Conservation (phyloP, 192 early-diverging fungal genomes). For the Mortierella antarctica region DNA sequence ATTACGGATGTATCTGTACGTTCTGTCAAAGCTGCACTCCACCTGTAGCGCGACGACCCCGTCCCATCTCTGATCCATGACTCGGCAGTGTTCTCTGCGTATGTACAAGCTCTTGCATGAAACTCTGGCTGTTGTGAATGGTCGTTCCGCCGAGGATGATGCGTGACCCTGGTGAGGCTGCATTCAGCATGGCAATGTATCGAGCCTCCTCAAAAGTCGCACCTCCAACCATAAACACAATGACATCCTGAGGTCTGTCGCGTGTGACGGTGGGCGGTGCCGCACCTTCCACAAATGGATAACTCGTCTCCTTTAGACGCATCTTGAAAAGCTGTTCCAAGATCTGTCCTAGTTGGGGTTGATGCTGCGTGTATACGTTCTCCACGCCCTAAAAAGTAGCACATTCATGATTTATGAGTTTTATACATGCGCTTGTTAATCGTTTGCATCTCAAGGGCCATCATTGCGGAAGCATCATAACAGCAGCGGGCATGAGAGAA, state of each 20-base stretch:
- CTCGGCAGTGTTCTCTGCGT: conserved; percentile 20
- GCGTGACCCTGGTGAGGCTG: conserved; percentile 76
- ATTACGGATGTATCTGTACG: too few species aligned
- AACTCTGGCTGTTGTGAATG: conserved; percentile 80
- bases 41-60: too few species aligned
- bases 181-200: conserved; percentile 88
- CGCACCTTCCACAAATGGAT: conserved; percentile 83
- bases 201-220: conserved; percentile 92
- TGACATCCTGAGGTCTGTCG: conserved; percentile 89
- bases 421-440: neutral
- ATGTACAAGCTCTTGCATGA: conserved; percentile 21
- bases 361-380: conserved; percentile 98
- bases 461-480: neutral
- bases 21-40: too few species aligned
- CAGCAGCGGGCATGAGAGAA: neutral
- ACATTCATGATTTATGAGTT: neutral
- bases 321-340: conserved; percentile 86
- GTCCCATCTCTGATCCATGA: conserved; percentile 3
- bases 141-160: conserved; percentile 93
- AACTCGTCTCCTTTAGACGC: conserved; percentile 76
- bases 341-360: conserved; percentile 83
- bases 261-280: neutral
- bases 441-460: neutral
- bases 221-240: conserved; percentile 98
- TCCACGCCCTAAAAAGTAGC: conserved; percentile 79